Percentiles rank a stretch among this genome's conserved stretches.
Conservation (phyloP, 768 basidiomycete genomes). For the Auricularia sp. region DNA sequence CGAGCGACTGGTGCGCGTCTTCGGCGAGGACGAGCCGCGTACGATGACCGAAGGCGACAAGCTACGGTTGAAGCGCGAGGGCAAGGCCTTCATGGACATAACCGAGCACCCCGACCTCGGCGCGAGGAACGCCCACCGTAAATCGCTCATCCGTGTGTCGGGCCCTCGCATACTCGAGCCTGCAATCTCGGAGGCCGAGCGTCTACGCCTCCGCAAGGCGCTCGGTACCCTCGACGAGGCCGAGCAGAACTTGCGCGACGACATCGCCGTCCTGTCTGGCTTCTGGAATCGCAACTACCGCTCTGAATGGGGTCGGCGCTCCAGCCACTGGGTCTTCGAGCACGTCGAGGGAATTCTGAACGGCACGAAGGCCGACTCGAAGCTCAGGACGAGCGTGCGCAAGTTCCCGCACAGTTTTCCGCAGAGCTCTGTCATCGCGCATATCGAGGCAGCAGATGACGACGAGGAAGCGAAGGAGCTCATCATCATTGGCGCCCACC, state of each 20-base stretch:
- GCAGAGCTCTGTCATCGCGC: constrained; percentile 16
- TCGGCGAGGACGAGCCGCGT: not conserved
- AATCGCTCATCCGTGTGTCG: not conserved
- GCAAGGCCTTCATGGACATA: not conserved
- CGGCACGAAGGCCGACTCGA: not conserved
- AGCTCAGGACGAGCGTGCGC: constrained; percentile 7
- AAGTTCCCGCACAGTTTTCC: constrained; percentile 16
- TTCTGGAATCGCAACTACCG: constrained; percentile 1
- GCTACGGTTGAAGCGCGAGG: not conserved
- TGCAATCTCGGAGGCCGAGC: not conserved
- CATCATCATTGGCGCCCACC: constrained; percentile 13
- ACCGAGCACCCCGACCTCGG: not conserved
- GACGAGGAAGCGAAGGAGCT: not conserved
- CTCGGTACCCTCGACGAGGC: not conserved
- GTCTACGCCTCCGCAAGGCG: not conserved
- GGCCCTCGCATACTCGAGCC: not conserved
- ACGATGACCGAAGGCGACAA: not conserved
- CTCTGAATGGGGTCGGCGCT: not conserved
- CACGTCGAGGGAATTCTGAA: not conserved
- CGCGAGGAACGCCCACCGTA: not conserved
- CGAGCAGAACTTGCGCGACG: not conserved
- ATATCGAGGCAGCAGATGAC: constrained; percentile 14
- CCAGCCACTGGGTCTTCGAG: constrained; percentile 1
- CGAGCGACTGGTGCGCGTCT: not conserved
- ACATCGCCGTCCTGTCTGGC: not conserved